Conservation (phyloP, 202 grass and related monocot species). For the Carex arenaria region DNA sequence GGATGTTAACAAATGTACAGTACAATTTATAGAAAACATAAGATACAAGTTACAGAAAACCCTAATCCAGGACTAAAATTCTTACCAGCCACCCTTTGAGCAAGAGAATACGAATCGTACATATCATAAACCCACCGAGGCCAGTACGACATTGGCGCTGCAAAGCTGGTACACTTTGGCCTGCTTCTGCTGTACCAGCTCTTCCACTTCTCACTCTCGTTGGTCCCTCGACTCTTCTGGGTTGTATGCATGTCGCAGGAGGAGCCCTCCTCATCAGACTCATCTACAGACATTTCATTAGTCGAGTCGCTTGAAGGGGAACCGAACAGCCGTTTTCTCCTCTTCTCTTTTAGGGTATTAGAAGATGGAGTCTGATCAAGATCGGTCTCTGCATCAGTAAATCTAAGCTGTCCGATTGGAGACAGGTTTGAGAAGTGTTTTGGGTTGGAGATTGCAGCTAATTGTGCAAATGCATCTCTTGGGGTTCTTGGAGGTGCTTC, state of each 20-base stretch:
- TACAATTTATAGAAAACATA: not conserved
- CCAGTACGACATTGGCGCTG: conserved; percentile 72
- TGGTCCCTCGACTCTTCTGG: conserved; percentile 4
- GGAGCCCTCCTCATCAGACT: conserved; percentile 24
- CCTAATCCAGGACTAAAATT: conserved; percentile 9
- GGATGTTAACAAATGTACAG: not conserved
- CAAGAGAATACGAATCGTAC: conserved; percentile 85
- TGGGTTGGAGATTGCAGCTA: conserved; percentile 49
- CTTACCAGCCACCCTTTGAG: conserved; percentile 73
- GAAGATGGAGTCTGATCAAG: conserved; percentile 23
- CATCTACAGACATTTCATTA: conserved; percentile 20
- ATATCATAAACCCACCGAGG: conserved; percentile 90
- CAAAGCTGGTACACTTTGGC: conserved; percentile 12
- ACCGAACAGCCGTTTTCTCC: conserved; percentile 33
- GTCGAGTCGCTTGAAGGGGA: conserved; percentile 48
- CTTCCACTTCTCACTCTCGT: conserved; percentile 33
- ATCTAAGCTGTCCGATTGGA: conserved; percentile 34
- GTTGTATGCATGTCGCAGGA: not conserved
- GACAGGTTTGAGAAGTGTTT: conserved; percentile 29
- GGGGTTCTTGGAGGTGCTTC: conserved; percentile 74
- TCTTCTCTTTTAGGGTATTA: conserved; percentile 41
- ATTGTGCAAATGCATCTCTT: conserved; percentile 69
- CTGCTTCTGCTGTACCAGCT: conserved; percentile 29
- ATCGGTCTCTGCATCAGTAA: conserved; percentile 39
- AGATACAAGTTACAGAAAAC: not conserved